Conservation (phyloP, 1,139 yeast species). For the Williopsis jadinii region DNA sequence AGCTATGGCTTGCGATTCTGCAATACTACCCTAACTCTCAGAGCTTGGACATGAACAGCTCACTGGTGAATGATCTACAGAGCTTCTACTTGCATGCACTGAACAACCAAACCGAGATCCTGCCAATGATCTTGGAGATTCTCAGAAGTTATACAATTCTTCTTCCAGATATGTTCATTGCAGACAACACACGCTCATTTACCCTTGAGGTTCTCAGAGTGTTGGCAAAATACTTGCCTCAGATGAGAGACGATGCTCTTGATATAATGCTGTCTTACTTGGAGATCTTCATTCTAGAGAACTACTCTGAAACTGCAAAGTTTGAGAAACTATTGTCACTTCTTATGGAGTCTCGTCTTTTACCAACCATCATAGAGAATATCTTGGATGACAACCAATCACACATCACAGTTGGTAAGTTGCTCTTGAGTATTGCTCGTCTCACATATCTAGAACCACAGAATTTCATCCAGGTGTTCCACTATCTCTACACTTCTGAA, state of each 20-base stretch:
- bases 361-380: slow-evolving; percentile 39
- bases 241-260: slow-evolving; percentile 67
- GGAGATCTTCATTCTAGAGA: slow-evolving; percentile 38
- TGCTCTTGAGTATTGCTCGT: slow-evolving; percentile 48
- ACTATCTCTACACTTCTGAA: slow-evolving; percentile 7
- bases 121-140: slow-evolving; percentile 62
- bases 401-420: slow-evolving; percentile 41
- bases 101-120: slow-evolving; percentile 65
- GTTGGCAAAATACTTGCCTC: slow-evolving; percentile 48
- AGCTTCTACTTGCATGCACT: slow-evolving; percentile 40
- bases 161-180: slow-evolving; percentile 40
- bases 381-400: slow-evolving; percentile 44
- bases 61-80: slow-evolving; percentile 40
- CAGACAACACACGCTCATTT: slow-evolving; percentile 25
- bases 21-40: slow-evolving; percentile 36
- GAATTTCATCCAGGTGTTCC: slow-evolving; percentile 35
- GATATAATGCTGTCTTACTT: slow-evolving; percentile 48
- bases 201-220: slow-evolving; percentile 41
- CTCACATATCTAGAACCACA: slow-evolving; percentile 41
- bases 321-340: slow-evolving; percentile 28
- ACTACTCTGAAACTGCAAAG: slow-evolving; percentile 4
- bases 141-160: slow-evolving; percentile 66
- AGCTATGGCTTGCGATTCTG: slow-evolving; percentile 69
- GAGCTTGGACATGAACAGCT: slow-evolving; percentile 28
- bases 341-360: slow-evolving; percentile 40